A percentile compares a stretch with the other conserved stretches of the same genome.
These are phyloP conservation scores for Neonectria magnoliae DNA, from an alignment of 2,329 filamentous ascomycete species.

Conservation along the genomic window DNA sequence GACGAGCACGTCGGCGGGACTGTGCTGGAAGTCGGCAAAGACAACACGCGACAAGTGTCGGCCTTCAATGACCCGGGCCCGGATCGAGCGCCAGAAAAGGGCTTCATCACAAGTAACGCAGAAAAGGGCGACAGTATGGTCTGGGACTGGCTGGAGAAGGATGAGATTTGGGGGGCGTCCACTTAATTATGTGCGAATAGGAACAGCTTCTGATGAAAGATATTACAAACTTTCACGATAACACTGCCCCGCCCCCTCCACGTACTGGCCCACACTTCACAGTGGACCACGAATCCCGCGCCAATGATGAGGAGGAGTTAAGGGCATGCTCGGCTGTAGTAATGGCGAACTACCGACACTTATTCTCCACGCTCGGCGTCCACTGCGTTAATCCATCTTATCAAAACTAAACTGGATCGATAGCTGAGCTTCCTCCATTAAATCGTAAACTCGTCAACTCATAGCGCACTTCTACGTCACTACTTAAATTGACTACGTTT, in stretches of 20 bases:
- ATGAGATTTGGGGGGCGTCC: slow-evolving; percentile 38
- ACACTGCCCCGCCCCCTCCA: not conserved
- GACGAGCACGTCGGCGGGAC: slow-evolving; percentile 50
- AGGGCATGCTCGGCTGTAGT: not conserved
- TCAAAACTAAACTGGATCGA: too few relatives aligned
- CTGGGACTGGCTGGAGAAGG: slow-evolving; percentile 40
- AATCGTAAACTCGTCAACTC: too few relatives aligned
- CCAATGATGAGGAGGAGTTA: not conserved
- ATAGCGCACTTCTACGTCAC: too few relatives aligned
- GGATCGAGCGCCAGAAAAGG: slow-evolving; percentile 39
- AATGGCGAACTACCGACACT: not conserved
- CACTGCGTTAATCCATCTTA: too few relatives aligned
- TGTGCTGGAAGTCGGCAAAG: slow-evolving; percentile 53
- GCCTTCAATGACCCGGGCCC: slow-evolving; percentile 53
- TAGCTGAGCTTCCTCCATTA: too few relatives aligned
- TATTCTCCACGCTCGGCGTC: not conserved
- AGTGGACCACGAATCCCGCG: not conserved
- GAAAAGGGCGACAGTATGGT: slow-evolving; percentile 42
- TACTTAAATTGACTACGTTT: too few relatives aligned
- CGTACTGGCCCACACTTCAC: not conserved
- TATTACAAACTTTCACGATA: not conserved
- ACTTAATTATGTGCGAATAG: not conserved
- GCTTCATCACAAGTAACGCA: slow-evolving; percentile 43
- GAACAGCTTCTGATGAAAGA: not conserved
- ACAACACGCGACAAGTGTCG: slow-evolving; percentile 46